Evolutionary conservation across 148 eudicot genomes (phyloP).

Genomic region (Silene conica): DNA sequence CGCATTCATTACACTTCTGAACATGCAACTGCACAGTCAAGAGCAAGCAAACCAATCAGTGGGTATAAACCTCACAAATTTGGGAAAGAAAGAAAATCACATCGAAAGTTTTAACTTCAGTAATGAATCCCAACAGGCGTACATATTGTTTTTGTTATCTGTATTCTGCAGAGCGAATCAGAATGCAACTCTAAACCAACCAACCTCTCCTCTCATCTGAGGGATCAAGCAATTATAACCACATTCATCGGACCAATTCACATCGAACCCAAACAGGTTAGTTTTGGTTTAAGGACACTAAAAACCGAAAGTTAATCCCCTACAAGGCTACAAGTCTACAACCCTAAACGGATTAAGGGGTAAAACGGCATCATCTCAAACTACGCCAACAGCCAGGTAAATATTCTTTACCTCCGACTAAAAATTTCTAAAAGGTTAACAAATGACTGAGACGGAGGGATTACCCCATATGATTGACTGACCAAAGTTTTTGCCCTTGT

Average conservation of each 20-base stretch:
- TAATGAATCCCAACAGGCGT: background rate
- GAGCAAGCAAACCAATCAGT: background rate
- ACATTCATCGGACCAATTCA: background rate
- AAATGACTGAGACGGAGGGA: too few species aligned
- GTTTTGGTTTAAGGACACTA: background rate
- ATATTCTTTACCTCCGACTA: too few species aligned
- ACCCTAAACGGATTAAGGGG: background rate
- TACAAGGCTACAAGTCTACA: background rate
- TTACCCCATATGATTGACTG: background rate
- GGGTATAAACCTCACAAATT: background rate
- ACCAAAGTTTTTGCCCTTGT: background rate
- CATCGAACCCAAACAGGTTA: background rate
- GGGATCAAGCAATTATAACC: background rate
- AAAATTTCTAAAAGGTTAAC: too few species aligned
- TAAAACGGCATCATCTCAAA: background rate
- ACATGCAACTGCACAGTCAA: constrained; percentile 58
- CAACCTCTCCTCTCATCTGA: background rate
- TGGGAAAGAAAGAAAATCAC: background rate
- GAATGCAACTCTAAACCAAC: background rate
- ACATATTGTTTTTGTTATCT: too few species aligned
- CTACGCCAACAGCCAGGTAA: background rate
- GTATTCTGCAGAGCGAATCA: background rate
- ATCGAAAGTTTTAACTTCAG: background rate
- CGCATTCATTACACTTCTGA: constrained; percentile 86
- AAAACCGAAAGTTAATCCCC: background rate